phyloP scores from a whole-genome alignment of 331 rosid species.

The Acacia pycnantha region DNA sequence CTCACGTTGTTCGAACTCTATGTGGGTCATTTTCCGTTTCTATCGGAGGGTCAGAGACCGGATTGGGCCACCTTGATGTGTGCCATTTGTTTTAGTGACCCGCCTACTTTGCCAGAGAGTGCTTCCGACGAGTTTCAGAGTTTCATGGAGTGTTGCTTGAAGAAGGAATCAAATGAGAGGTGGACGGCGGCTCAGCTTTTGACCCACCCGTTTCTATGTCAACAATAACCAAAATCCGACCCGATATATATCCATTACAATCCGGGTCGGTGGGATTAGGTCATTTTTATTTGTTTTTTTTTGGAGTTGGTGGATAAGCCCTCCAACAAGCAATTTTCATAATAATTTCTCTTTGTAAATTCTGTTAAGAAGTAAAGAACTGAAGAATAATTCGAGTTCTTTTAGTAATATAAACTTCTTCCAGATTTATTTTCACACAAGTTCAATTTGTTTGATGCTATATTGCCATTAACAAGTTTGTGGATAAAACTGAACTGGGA shows the following conservation, averaged over 20 bases:
- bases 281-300: neutral
- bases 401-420: neutral
- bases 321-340: neutral
- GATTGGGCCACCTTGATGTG: constrained; percentile 85
- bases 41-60: constrained; percentile 70
- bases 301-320: neutral
- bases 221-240: neutral
- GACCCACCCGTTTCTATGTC: constrained; percentile 51
- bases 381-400: neutral
- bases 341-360: neutral
- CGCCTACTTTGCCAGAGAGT: constrained; percentile 48
- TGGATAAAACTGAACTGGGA: neutral
- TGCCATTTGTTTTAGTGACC: constrained; percentile 74
- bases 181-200: constrained; percentile 56
- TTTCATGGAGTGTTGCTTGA: constrained; percentile 64
- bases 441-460: neutral
- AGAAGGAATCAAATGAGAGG: constrained; percentile 60
- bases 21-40: constrained; percentile 70
- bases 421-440: neutral
- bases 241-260: neutral
- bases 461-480: neutral
- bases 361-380: neutral
- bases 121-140: constrained; percentile 52
- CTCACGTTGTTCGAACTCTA: constrained; percentile 70
- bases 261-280: neutral